phyloP scores from a whole-genome alignment of 176 grass and related monocot species.

The Eleusine indica region DNA sequence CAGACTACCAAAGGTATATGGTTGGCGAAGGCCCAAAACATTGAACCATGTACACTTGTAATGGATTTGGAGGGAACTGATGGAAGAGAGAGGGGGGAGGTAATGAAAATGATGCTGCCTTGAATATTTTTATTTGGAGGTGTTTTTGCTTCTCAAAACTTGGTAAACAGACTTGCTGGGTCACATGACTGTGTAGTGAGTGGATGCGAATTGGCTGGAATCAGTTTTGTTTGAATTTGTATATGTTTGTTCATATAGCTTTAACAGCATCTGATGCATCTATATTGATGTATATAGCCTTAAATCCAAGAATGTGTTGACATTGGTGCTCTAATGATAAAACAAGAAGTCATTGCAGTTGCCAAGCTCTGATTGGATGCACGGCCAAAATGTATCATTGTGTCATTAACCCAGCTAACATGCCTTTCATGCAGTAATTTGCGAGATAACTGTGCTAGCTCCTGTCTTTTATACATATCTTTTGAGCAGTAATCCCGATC shows the following conservation, averaged over 20 bases:
- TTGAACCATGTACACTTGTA: slow-evolving; percentile 89
- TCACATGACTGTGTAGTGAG: background rate
- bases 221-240: background rate
- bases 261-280: background rate
- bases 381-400: background rate
- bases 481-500: background rate
- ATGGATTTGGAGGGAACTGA: slow-evolving; percentile 99
- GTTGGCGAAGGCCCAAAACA: slow-evolving; percentile 72
- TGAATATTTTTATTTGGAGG: background rate
- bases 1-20: slow-evolving; percentile 99
- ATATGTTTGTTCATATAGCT: background rate
- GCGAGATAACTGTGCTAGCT: background rate
- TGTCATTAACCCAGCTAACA: background rate
- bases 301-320: background rate
- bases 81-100: slow-evolving; percentile 98
- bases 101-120: slow-evolving; percentile 39
- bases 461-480: background rate
- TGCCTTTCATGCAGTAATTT: background rate
- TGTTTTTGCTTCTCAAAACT: background rate
- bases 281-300: background rate
- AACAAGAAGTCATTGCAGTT: background rate
- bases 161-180: background rate
- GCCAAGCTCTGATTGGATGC: background rate
- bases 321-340: background rate
- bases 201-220: background rate